Evolutionary conservation across 2,329 filamentous ascomycete genomes (phyloP).

Genomic region (Penicillium sp.): DNA sequence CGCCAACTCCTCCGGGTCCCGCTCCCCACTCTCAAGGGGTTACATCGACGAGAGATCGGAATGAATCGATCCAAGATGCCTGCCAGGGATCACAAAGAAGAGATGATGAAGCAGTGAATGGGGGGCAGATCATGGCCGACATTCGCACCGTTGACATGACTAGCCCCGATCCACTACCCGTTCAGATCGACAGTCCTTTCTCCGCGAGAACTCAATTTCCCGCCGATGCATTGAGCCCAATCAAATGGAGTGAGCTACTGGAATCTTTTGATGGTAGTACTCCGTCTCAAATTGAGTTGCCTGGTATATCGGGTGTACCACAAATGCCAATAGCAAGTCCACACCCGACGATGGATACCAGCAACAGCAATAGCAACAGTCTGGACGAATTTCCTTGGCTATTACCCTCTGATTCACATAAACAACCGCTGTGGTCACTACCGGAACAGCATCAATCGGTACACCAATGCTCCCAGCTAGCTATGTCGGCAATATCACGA

Average conservation of each 20-base stretch:
- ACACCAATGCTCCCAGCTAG: slow-evolving; percentile 12
- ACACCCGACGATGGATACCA: neutral
- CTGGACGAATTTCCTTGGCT: neutral
- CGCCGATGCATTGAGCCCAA: slow-evolving; percentile 6
- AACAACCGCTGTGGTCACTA: neutral
- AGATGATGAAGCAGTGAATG: neutral
- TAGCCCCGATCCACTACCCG: neutral
- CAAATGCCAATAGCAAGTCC: neutral
- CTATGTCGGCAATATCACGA: slow-evolving; percentile 6
- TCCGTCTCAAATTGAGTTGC: neutral
- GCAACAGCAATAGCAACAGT: neutral
- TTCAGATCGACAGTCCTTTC: slow-evolving; percentile 2
- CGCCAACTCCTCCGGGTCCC: neutral
- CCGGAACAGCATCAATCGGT: slow-evolving; percentile 1
- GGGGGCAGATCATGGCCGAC: neutral
- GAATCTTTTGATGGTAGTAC: slow-evolving; percentile 4
- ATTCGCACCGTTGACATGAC: neutral
- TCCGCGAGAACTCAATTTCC: slow-evolving; percentile 3
- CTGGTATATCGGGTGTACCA: neutral
- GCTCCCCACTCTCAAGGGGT: slow-evolving; percentile 1
- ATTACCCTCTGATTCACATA: neutral
- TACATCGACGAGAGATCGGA: slow-evolving; percentile 1
- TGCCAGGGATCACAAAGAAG: neutral
- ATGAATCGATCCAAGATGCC: neutral
- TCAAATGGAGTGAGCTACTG: slow-evolving; percentile 8